These are phyloP conservation scores for Tillandsia fasciculata DNA, from an alignment of 176 grass and related monocot species.

Conservation along the genomic window DNA sequence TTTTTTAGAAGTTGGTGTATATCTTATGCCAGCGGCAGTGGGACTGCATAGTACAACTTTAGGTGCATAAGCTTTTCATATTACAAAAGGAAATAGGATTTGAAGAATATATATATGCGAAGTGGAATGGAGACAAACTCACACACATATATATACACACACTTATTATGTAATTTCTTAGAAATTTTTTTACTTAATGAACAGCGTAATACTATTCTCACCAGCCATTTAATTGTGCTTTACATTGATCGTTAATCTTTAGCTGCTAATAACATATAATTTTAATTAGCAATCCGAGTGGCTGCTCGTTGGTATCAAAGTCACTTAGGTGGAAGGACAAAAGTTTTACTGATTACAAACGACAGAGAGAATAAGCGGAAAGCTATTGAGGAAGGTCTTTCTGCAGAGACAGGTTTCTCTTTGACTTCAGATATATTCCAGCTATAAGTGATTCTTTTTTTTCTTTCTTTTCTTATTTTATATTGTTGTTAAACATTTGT, in stretches of 20 bases:
- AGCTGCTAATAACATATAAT: background rate
- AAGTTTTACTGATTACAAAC: slow-evolving; percentile 80
- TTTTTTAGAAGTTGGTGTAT: too few species aligned
- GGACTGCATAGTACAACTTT: too few species aligned
- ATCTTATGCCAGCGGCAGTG: too few species aligned
- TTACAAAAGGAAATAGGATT: too few species aligned
- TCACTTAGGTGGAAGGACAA: slow-evolving; percentile 57
- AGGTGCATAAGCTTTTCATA: too few species aligned
- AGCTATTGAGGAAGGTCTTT: slow-evolving; percentile 79
- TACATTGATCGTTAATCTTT: background rate
- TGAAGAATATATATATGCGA: too few species aligned
- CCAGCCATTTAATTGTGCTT: background rate
- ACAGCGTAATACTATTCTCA: background rate
- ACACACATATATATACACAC: too few species aligned
- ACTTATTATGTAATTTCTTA: too few species aligned
- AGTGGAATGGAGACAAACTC: too few species aligned
- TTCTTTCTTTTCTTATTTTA: background rate
- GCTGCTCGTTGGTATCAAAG: slow-evolving; percentile 93
- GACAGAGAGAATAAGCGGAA: slow-evolving; percentile 83
- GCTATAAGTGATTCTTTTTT: slow-evolving; percentile 3
- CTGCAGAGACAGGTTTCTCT: slow-evolving; percentile 57
- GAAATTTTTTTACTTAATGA: too few species aligned
- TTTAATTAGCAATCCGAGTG: slow-evolving; percentile 67
- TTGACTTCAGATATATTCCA: slow-evolving; percentile 12
- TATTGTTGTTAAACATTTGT: slow-evolving; percentile 1